Conservation (phyloP, 192 early-diverging fungal species). For the Coemansia pectinata region DNA sequence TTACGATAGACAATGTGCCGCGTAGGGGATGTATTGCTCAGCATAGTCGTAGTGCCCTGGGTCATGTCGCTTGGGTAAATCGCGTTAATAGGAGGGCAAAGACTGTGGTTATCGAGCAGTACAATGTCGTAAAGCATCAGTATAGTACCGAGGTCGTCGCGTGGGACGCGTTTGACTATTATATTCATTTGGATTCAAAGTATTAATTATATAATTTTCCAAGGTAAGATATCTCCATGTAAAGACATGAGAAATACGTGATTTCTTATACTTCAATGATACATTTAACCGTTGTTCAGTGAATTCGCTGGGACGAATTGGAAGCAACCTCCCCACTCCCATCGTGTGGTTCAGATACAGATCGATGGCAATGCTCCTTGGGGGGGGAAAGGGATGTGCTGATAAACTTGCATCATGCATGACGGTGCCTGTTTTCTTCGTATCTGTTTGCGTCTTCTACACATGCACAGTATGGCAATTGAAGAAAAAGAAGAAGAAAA, state of each 20-base stretch:
- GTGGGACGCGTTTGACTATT: constrained; percentile 37
- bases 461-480: not conserved
- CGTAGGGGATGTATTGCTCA: constrained; percentile 28
- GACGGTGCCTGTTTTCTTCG: not conserved
- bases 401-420: not conserved
- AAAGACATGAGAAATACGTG: too few species aligned
- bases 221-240: not conserved
- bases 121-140: constrained; percentile 16
- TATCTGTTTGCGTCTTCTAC: not conserved
- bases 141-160: constrained; percentile 31
- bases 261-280: too few species aligned
- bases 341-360: not conserved
- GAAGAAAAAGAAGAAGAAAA: too few species aligned
- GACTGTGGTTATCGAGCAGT: constrained; percentile 24
- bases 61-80: constrained; percentile 40
- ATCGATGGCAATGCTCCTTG: not conserved
- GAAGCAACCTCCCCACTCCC: too few species aligned
- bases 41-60: constrained; percentile 12
- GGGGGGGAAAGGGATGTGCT: not conserved
- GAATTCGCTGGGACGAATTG: too few species aligned
- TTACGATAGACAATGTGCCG: constrained; percentile 19
- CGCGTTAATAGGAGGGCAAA: constrained; percentile 6
- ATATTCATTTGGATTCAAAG: constrained; percentile 24
- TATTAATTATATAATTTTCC: not conserved
- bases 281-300: too few species aligned